These are phyloP conservation scores for Ophiorrhiza pumila DNA, from an alignment of 257 asterid species.

Conservation along the genomic window DNA sequence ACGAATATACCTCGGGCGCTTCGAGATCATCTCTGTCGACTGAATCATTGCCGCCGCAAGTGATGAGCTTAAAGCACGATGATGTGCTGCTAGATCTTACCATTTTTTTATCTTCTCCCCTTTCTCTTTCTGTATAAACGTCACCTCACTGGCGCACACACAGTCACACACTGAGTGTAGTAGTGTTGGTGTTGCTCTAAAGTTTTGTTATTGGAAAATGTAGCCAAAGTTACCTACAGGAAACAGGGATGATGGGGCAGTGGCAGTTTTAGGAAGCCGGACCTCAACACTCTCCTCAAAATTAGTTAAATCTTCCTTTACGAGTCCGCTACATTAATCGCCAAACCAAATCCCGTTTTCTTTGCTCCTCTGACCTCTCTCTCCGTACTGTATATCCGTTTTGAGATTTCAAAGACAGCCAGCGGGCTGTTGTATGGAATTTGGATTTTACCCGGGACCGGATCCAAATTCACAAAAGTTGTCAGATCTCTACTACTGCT, in stretches of 20 bases:
- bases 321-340: slow-evolving; percentile 41
- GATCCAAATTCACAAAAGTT: slow-evolving; percentile 11
- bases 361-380: not conserved
- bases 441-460: slow-evolving; percentile 9
- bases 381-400: slow-evolving; percentile 13
- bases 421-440: not conserved
- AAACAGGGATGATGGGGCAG: not conserved
- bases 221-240: slow-evolving; percentile 28
- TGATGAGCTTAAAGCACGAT: slow-evolving; percentile 78
- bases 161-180: not conserved
- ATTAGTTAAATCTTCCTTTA: slow-evolving; percentile 35
- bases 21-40: slow-evolving; percentile 29
- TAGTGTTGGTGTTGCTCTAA: not conserved
- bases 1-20: slow-evolving; percentile 24
- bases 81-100: slow-evolving; percentile 59
- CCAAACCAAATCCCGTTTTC: not conserved
- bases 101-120: slow-evolving; percentile 30
- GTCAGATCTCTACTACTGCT: slow-evolving; percentile 7
- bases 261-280: slow-evolving; percentile 35
- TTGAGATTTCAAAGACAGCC: slow-evolving; percentile 14
- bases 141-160: slow-evolving; percentile 6
- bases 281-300: slow-evolving; percentile 49
- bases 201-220: slow-evolving; percentile 38
- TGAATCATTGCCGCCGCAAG: slow-evolving; percentile 34
- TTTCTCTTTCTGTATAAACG: too few relatives aligned